Conservation (phyloP, 768 basidiomycete genomes). For the Psilocybe cyanescens region DNA sequence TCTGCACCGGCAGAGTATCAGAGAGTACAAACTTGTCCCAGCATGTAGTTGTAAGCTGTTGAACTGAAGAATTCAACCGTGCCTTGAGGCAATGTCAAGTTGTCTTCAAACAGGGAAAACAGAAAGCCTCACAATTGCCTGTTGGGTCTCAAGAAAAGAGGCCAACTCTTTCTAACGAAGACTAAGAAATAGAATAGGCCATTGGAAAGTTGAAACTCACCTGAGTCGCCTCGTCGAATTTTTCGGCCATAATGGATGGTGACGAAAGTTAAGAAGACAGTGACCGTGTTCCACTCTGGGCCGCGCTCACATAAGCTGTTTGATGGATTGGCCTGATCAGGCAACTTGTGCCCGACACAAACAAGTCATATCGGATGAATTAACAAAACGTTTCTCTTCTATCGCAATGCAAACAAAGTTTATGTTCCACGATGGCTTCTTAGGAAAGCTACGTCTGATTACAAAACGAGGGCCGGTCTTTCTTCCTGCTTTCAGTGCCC, state of each 20-base stretch:
- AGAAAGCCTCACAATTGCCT: slow-evolving; percentile 61
- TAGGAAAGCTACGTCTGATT: not conserved
- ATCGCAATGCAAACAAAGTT: slow-evolving; percentile 3
- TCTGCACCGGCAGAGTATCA: slow-evolving; percentile 2
- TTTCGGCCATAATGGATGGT: slow-evolving; percentile 46
- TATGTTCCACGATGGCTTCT: slow-evolving; percentile 8
- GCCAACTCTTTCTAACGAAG: slow-evolving; percentile 76
- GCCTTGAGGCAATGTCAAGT: slow-evolving; percentile 34
- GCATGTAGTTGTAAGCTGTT: slow-evolving; percentile 81
- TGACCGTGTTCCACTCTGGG: not conserved
- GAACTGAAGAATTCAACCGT: slow-evolving; percentile 67
- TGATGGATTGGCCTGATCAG: slow-evolving; percentile 16
- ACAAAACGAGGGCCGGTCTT: not conserved
- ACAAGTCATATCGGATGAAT: not conserved
- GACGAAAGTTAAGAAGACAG: slow-evolving; percentile 11
- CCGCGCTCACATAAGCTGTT: slow-evolving; percentile 26
- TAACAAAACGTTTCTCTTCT: slow-evolving; percentile 2
- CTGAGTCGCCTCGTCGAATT: slow-evolving; percentile 82
- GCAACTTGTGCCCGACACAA: slow-evolving; percentile 25
- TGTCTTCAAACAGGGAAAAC: slow-evolving; percentile 12
- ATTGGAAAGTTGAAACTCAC: slow-evolving; percentile 37
- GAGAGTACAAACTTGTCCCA: slow-evolving; percentile 82
- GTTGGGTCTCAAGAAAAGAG: slow-evolving; percentile 79
- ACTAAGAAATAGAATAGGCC: not conserved
- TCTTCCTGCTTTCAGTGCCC: not conserved